Evolutionary conservation across 2,329 filamentous ascomycete species (phyloP).

Genomic region (Nothophaeocryptopus gaeumannii): DNA sequence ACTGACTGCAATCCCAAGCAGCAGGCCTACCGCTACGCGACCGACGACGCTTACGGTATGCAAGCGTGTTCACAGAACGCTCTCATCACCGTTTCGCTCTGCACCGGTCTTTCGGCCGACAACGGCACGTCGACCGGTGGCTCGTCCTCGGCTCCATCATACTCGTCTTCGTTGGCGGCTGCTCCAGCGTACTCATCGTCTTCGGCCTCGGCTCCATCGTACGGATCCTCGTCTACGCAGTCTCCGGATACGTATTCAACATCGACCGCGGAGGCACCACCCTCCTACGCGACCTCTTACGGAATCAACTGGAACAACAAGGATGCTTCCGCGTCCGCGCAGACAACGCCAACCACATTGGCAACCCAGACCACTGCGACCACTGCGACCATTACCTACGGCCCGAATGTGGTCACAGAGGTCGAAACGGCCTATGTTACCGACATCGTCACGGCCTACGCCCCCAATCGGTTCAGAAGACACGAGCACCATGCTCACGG

Average conservation of each 20-base stretch:
- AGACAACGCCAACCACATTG: conserved; percentile 20
- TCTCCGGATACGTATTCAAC: conserved; percentile 7
- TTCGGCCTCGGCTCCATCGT: conserved; percentile 11
- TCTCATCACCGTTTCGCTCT: conserved; percentile 37
- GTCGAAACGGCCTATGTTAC: conserved; percentile 28
- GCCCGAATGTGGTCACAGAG: conserved; percentile 30
- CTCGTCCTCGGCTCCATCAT: conserved; percentile 10
- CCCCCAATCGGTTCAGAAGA: conserved; percentile 18
- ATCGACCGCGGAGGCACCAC: conserved; percentile 12
- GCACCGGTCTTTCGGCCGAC: conserved; percentile 29
- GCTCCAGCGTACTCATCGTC: conserved; percentile 2
- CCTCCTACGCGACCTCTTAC: conserved; percentile 6
- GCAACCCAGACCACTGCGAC: conserved; percentile 23
- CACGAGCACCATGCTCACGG: conserved; percentile 32
- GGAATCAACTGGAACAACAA: conserved; percentile 15
- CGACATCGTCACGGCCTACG: conserved; percentile 27
- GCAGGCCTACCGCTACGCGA: conserved; percentile 38
- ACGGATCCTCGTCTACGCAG: conserved; percentile 3
- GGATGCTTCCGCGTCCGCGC: conserved; percentile 12
- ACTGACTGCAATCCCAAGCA: conserved; percentile 30
- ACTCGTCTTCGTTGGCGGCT: conserved; percentile 6
- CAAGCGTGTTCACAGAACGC: conserved; percentile 34
- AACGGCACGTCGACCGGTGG: conserved; percentile 12
- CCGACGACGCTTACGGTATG: conserved; percentile 41
- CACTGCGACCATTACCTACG: conserved; percentile 14